Percentiles rank a stretch among this genome's conserved stretches.
phyloP scores from a whole-genome alignment of 345 rosid species.

The Aquilaria malaccensis region DNA sequence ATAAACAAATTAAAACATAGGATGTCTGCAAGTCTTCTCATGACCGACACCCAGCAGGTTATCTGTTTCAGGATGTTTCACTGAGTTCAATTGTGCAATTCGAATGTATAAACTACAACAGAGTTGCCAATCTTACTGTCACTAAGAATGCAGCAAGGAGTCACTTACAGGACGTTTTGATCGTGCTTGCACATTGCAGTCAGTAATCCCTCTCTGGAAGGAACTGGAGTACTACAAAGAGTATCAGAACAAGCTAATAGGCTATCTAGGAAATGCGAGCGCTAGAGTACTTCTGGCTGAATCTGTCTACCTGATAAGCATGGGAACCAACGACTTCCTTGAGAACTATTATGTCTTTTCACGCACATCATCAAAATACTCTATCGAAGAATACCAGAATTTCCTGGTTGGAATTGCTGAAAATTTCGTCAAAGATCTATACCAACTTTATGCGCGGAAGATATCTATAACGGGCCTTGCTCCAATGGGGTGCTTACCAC shows the following conservation, averaged over 20 bases:
- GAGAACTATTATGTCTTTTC: conserved; percentile 59
- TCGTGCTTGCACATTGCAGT: conserved; percentile 30
- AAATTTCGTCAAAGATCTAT: conserved; percentile 46
- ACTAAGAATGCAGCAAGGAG: too few species aligned
- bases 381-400: conserved; percentile 41
- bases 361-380: conserved; percentile 30
- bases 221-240: conserved; percentile 73
- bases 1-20: too few species aligned
- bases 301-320: conserved; percentile 62
- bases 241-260: conserved; percentile 48
- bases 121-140: too few species aligned
- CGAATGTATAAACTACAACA: background rate
- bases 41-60: background rate
- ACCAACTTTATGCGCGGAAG: conserved; percentile 63
- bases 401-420: conserved; percentile 48
- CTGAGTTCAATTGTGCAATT: background rate
- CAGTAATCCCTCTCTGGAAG: conserved; percentile 79
- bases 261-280: conserved; percentile 34
- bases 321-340: conserved; percentile 85
- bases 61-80: background rate
- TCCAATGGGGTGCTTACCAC: conserved; percentile 83
- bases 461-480: conserved; percentile 49
- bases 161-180: background rate
- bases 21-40: too few species aligned
- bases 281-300: conserved; percentile 44